Evolutionary conservation across 768 basidiomycete species (phyloP).

Genomic region (Psilocybe sp.): DNA sequence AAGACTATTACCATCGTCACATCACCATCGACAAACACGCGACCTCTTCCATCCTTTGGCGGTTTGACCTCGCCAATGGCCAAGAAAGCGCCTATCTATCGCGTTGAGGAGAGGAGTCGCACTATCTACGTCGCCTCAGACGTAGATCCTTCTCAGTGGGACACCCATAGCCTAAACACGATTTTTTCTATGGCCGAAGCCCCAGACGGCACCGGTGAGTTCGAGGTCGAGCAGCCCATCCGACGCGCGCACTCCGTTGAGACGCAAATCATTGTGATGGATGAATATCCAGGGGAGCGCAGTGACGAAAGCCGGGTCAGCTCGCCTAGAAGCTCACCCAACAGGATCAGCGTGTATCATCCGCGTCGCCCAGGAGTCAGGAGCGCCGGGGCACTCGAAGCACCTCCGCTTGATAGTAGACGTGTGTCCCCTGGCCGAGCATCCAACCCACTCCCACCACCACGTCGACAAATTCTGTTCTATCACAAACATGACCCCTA

Average conservation of each 20-base stretch:
- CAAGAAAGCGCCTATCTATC: slow-evolving; percentile 35
- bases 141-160: slow-evolving; percentile 40
- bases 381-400: slow-evolving; percentile 16
- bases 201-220: slow-evolving; percentile 20
- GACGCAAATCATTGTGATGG: slow-evolving; percentile 23
- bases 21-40: slow-evolving; percentile 24
- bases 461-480: slow-evolving; percentile 47
- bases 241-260: slow-evolving; percentile 30
- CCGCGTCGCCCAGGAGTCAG: slow-evolving; percentile 22
- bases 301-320: slow-evolving; percentile 14
- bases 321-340: slow-evolving; percentile 10
- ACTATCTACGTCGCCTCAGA: slow-evolving; percentile 46
- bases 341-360: slow-evolving; percentile 17
- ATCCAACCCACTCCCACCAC: slow-evolving; percentile 15
- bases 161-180: slow-evolving; percentile 33
- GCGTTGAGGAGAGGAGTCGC: slow-evolving; percentile 45
- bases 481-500: slow-evolving; percentile 63
- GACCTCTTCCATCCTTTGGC: slow-evolving; percentile 19
- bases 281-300: slow-evolving; percentile 13
- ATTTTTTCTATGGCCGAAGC: slow-evolving; percentile 38
- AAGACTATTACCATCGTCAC: slow-evolving; percentile 37
- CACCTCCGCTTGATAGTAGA: slow-evolving; percentile 7
- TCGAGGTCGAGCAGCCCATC: slow-evolving; percentile 24
- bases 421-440: slow-evolving; percentile 16
- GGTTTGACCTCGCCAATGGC: slow-evolving; percentile 26